Conservation (phyloP, 805 yeast species). For the Ogataea ganodermae region DNA sequence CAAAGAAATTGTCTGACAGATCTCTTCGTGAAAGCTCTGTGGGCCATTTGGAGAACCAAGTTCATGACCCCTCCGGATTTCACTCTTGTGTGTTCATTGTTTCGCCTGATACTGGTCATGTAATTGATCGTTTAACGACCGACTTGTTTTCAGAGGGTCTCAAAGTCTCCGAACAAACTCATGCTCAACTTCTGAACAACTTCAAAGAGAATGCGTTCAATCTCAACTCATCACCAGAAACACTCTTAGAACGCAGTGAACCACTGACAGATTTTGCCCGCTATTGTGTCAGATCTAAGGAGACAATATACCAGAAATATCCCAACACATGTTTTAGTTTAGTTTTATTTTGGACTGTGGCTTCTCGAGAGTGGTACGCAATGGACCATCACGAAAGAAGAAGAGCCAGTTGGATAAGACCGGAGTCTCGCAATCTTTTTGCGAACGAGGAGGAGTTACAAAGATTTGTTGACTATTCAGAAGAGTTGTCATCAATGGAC, state of each 20-base stretch:
- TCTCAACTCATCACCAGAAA: slow-evolving; percentile 12
- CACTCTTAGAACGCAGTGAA: slow-evolving; percentile 25
- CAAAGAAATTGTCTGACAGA: slow-evolving; percentile 7
- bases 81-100: slow-evolving; percentile 13
- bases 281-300: slow-evolving; percentile 27
- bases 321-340: slow-evolving; percentile 27
- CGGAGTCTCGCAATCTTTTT: slow-evolving; percentile 19
- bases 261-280: slow-evolving; percentile 33
- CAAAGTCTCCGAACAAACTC: slow-evolving; percentile 11
- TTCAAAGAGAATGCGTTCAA: slow-evolving; percentile 13
- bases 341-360: slow-evolving; percentile 30
- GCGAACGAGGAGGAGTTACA: slow-evolving; percentile 29
- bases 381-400: slow-evolving; percentile 21
- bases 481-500: background rate
- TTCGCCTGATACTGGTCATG: slow-evolving; percentile 11
- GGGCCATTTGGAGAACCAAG: background rate
- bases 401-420: slow-evolving; percentile 10
- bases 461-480: slow-evolving; percentile 21
- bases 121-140: slow-evolving; percentile 12
- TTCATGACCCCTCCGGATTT: slow-evolving; percentile 8
- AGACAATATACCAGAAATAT: slow-evolving; percentile 18
- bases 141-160: slow-evolving; percentile 12
- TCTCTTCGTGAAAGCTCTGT: slow-evolving; percentile 3
- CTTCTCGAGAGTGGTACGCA: slow-evolving; percentile 26
- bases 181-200: slow-evolving; percentile 12